Base-by-base conservation (phyloP, 1,139 yeast genomes). In the Pneumocystis oryctolagi region DNA sequence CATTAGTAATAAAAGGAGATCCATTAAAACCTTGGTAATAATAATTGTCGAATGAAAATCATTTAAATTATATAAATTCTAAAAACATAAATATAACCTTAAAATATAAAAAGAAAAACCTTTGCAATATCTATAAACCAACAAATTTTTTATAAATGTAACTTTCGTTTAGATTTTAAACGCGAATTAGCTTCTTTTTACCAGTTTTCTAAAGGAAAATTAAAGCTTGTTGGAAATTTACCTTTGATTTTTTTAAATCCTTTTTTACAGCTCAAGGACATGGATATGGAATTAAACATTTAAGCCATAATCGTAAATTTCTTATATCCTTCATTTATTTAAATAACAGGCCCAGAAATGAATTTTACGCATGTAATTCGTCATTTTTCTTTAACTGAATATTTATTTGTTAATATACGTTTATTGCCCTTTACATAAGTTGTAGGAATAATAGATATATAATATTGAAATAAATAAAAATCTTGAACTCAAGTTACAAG, bases 301-400 rank as follows among this genome's bases (percentile, higher is more conserved):
- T 58, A 18, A 58, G 65, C 12, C 64, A 61, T 28, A 65, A 67
- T 9, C 31, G 59, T 57, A 57, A 8, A 9, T 20, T n/a, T 56
- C 9, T 39, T 20, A n/a, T 35, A 25, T 57, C 20, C 18, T 31
- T 12, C 30, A 9, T 30, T 25, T 8, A 35, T 14, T 20, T 8
- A 20, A 57, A 35, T 57, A 82, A 82, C 5, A 12, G 8, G 16
- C 12, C 3, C 12, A 47, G 75, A 79, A 25, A 73, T 88, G 64
- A 87, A 92, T 72, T 87, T 90, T 70, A 81, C 96, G 1, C 98
- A 92, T 73, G 82, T 83, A 5, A 85, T 92, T 65, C 83, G 82
- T 66, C 97, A 70, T 61, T 78, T 79, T 69, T 84, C 87, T 12
- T 87, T 84, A 39, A 89, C 80, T 0, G 97, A 84, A 73, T 88